Percentiles rank a stretch among this genome's conserved stretches.
Evolutionary conservation across 371 early-diverging fungal species (phyloP).

Genomic region (Mucor velutinosus): DNA sequence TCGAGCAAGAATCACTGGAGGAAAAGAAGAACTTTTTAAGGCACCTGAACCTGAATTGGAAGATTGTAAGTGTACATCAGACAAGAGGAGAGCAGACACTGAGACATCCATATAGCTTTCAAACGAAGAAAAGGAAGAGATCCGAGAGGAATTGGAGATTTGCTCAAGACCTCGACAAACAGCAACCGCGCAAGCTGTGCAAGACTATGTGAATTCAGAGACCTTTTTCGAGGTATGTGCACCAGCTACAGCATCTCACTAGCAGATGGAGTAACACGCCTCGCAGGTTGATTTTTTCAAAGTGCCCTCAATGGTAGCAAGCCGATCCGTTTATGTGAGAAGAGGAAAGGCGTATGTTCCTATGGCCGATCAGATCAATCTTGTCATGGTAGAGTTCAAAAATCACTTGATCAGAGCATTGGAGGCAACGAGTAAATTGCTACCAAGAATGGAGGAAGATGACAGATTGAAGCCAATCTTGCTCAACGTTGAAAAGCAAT

Average conservation of each 20-base stretch:
- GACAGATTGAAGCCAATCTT: slow-evolving; percentile 90
- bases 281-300: slow-evolving; percentile 84
- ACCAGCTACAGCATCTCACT: neutral
- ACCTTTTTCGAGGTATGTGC: slow-evolving; percentile 55
- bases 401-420: slow-evolving; percentile 40
- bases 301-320: slow-evolving; percentile 75
- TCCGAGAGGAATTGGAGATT: slow-evolving; percentile 12
- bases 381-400: slow-evolving; percentile 83
- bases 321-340: slow-evolving; percentile 72
- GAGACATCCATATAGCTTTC: slow-evolving; percentile 1
- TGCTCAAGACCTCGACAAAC: slow-evolving; percentile 9
- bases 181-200: neutral
- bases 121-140: slow-evolving; percentile 22
- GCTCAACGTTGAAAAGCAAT: slow-evolving; percentile 83
- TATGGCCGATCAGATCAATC: slow-evolving; percentile 65
- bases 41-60: slow-evolving; percentile 57
- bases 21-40: slow-evolving; percentile 64
- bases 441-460: slow-evolving; percentile 93
- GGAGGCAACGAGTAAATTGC: slow-evolving; percentile 57
- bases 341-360: slow-evolving; percentile 89
- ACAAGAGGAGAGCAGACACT: neutral
- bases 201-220: slow-evolving; percentile 33
- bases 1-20: slow-evolving; percentile 55
- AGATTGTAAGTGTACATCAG: slow-evolving; percentile 38
- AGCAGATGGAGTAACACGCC: no score